Evolutionary conservation across 179 eudicot species (phyloP).

Genomic region (Sideroxylon spinosum): DNA sequence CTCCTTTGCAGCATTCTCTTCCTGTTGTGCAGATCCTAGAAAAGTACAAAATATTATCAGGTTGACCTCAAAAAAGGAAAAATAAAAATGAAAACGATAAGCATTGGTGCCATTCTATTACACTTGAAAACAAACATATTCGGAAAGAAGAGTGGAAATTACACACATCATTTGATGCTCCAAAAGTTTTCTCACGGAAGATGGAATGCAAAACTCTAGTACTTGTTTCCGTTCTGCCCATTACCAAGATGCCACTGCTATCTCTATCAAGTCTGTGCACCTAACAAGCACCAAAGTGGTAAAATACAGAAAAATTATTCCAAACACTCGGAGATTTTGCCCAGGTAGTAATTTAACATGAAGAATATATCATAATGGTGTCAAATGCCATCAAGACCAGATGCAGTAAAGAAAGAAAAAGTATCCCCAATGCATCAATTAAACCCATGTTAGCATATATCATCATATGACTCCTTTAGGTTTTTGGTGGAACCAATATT

Average conservation of each 20-base stretch:
- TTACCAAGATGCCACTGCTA: conserved; percentile 89
- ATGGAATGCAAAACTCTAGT: conserved; percentile 74
- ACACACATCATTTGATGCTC: conserved; percentile 60
- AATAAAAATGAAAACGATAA: background rate
- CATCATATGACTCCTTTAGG: background rate
- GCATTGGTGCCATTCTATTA: background rate
- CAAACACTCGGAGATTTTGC: background rate
- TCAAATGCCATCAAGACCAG: background rate
- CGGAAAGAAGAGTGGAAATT: conserved; percentile 5
- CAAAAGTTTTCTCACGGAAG: conserved; percentile 85
- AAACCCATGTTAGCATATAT: background rate
- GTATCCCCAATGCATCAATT: background rate
- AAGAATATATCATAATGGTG: background rate
- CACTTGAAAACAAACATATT: background rate
- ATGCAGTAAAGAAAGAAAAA: background rate
- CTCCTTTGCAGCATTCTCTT: conserved; percentile 58
- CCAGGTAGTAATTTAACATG: background rate
- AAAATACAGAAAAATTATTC: conserved; percentile 8
- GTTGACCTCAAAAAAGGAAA: background rate
- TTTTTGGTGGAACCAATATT: background rate
- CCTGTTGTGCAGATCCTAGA: conserved; percentile 37
- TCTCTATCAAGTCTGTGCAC: conserved; percentile 98
- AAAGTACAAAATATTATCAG: conserved; percentile 4
- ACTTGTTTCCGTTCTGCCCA: conserved; percentile 90
- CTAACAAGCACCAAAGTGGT: conserved; percentile 39